Conservation (phyloP, 192 early-diverging fungal species). For the Backusella luteola region DNA sequence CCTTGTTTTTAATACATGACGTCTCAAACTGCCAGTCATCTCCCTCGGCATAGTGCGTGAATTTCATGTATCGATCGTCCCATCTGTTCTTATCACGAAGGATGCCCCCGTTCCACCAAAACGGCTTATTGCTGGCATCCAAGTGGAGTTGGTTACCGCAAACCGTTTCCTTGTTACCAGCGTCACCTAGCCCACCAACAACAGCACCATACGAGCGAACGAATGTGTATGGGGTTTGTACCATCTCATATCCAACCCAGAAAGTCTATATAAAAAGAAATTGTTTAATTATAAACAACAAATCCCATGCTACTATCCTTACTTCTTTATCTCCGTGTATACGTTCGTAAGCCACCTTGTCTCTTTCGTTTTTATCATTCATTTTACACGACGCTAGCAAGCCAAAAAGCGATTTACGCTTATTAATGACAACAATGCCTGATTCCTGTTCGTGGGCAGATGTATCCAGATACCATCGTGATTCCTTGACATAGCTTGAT, state of each 20-base stretch:
- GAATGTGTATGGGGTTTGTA: conserved; percentile 53
- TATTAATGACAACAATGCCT: conserved; percentile 59
- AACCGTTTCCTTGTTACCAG: conserved; percentile 24
- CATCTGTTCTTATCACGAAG: conserved; percentile 46
- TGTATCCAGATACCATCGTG: conserved; percentile 38
- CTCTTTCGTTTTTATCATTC: conserved; percentile 52
- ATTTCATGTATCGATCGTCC: conserved; percentile 33
- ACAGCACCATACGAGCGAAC: conserved; percentile 47
- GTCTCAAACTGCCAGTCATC: conserved; percentile 44
- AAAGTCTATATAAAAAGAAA: conserved; percentile 34
- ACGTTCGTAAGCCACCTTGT: conserved; percentile 42
- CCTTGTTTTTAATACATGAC: conserved; percentile 39
- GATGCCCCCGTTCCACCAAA: conserved; percentile 57
- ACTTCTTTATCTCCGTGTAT: conserved; percentile 69
- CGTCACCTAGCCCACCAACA: conserved; percentile 48
- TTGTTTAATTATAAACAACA: background rate
- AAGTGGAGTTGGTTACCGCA: conserved; percentile 49
- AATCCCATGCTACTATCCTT: background rate
- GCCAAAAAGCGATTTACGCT: conserved; percentile 45
- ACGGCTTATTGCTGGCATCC: conserved; percentile 35
- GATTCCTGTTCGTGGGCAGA: conserved; percentile 63
- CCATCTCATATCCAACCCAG: conserved; percentile 64
- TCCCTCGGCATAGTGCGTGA: conserved; percentile 38
- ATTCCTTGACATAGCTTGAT: conserved; percentile 36
- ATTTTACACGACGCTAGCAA: conserved; percentile 55